Evolutionary conservation across 2,329 filamentous ascomycete species (phyloP).

Genomic region (Elsinoe batatas): DNA sequence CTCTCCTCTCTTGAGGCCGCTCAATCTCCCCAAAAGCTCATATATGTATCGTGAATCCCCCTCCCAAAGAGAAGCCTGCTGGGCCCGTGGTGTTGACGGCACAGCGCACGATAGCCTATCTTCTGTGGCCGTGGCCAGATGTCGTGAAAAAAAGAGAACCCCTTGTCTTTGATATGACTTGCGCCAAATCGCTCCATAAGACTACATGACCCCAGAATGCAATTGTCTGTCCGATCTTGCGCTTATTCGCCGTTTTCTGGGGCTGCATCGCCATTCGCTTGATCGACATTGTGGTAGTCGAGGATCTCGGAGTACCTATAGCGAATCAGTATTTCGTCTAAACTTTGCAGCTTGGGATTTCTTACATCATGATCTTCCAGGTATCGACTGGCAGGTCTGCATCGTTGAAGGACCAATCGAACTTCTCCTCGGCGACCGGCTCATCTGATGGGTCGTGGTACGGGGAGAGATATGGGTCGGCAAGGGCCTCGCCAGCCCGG

Average conservation of each 20-base stretch:
- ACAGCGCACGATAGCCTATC: conserved; percentile 2
- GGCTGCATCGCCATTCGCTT: conserved; percentile 21
- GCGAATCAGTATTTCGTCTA: background rate
- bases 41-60: conserved; percentile 7
- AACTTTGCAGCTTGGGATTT: background rate
- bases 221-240: background rate
- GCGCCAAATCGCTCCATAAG: conserved; percentile 5
- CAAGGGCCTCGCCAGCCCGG: conserved; percentile 73
- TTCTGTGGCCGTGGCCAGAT: background rate
- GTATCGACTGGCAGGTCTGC: conserved; percentile 94
- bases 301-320: conserved; percentile 95
- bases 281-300: conserved; percentile 91
- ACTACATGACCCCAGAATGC: conserved; percentile 5
- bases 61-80: background rate
- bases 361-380: conserved; percentile 99
- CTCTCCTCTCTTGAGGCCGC: background rate
- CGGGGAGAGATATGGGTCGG: conserved; percentile 85
- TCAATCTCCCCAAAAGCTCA: background rate
- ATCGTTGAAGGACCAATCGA: conserved; percentile 99
- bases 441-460: conserved; percentile 98
- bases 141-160: background rate
- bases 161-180: background rate
- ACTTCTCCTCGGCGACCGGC: conserved; percentile 91
- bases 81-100: background rate
- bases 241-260: conserved; percentile 12